Conservation (phyloP, 768 basidiomycete genomes). For the Amanita rubescens region DNA sequence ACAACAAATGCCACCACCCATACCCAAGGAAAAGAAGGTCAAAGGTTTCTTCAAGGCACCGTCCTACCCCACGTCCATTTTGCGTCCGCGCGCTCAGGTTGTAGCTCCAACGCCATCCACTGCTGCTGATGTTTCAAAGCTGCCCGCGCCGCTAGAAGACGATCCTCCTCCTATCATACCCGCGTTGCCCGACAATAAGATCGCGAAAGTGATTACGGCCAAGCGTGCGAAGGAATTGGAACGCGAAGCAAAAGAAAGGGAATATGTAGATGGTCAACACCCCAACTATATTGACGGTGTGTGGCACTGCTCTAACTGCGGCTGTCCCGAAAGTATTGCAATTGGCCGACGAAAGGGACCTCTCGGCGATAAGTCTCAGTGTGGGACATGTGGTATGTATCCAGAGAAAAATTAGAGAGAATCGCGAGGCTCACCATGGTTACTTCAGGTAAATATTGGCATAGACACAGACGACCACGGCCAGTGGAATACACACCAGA, state of each 20-base stretch:
- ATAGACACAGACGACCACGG: conserved; percentile 73
- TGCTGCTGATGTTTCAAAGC: conserved; percentile 50
- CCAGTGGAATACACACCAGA: conserved; percentile 78
- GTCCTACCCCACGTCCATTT: conserved; percentile 41
- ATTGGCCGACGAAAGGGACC: conserved; percentile 86
- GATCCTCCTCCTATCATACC: conserved; percentile 35
- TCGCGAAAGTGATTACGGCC: conserved; percentile 41
- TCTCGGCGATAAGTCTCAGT: conserved; percentile 83
- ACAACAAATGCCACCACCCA: conserved; percentile 23
- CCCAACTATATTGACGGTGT: conserved; percentile 75
- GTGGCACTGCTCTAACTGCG: conserved; percentile 96
- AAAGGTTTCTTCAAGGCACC: conserved; percentile 75
- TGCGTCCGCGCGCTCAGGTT: conserved; percentile 56
- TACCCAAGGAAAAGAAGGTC: conserved; percentile 13
- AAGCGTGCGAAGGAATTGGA: conserved; percentile 70
- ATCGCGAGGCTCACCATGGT: conserved; percentile 60
- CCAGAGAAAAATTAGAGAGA: conserved; percentile 81
- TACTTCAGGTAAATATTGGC: conserved; percentile 77
- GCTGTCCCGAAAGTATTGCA: conserved; percentile 82
- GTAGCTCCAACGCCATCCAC: conserved; percentile 58
- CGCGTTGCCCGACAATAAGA: conserved; percentile 38
- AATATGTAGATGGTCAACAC: conserved; percentile 78
- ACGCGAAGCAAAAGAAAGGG: conserved; percentile 76
- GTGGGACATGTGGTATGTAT: conserved; percentile 82
- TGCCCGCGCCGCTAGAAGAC: conserved; percentile 54